phyloP scores from a whole-genome alignment of 768 basidiomycete species.

The Melanogaster broomeanus region DNA sequence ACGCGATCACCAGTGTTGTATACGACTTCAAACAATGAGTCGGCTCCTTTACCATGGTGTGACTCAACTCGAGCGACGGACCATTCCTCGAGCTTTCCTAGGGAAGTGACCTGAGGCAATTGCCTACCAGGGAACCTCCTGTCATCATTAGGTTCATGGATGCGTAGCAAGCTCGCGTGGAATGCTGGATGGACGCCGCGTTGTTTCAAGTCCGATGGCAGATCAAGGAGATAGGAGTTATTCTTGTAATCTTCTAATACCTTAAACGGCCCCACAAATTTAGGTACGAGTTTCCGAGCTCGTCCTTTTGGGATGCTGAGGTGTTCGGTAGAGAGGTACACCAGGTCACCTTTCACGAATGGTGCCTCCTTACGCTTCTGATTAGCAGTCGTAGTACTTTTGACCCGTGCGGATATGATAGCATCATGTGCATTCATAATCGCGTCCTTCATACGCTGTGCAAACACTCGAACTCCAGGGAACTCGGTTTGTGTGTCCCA shows the following conservation, averaged over 20 bases:
- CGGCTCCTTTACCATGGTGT: not conserved
- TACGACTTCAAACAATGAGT: slow-evolving; percentile 28
- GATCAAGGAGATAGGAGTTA: slow-evolving; percentile 23
- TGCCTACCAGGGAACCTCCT: slow-evolving; percentile 28
- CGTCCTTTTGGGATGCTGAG: slow-evolving; percentile 30
- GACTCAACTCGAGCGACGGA: slow-evolving; percentile 29
- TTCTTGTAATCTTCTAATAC: slow-evolving; percentile 10
- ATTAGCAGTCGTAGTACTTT: slow-evolving; percentile 29
- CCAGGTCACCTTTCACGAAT: slow-evolving; percentile 29
- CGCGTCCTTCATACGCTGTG: slow-evolving; percentile 19
- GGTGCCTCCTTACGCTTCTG: slow-evolving; percentile 11
- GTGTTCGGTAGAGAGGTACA: slow-evolving; percentile 39
- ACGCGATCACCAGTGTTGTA: slow-evolving; percentile 37
- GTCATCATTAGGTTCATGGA: slow-evolving; percentile 38
- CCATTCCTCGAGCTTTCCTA: slow-evolving; percentile 24
- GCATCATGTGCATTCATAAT: slow-evolving; percentile 28
- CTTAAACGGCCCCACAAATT: too few relatives aligned
- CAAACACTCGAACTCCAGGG: slow-evolving; percentile 29
- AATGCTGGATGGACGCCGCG: slow-evolving; percentile 33
- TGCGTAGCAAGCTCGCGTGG: slow-evolving; percentile 32
- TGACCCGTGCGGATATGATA: slow-evolving; percentile 25
- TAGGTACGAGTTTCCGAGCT: slow-evolving; percentile 27
- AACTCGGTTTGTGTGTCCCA: slow-evolving; percentile 27
- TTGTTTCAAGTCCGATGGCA: slow-evolving; percentile 27
- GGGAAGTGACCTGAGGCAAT: slow-evolving; percentile 20